These are phyloP conservation scores for Ascocoryne sarcoides DNA, from an alignment of 2,329 filamentous ascomycete genomes.

Conservation along the genomic window DNA sequence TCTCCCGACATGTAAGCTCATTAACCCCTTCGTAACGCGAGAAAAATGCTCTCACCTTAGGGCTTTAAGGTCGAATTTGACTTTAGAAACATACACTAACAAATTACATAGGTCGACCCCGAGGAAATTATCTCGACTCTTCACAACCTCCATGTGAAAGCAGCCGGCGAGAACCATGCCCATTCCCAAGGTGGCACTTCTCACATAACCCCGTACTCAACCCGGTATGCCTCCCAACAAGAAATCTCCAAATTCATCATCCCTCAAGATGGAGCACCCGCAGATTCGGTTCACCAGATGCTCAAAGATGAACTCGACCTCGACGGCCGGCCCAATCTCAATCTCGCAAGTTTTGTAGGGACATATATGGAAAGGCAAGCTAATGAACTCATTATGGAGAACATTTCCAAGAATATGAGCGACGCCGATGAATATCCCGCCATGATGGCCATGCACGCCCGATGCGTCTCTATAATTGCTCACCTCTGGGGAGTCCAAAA, in stretches of 20 bases:
- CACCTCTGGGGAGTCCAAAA: slow-evolving; percentile 56
- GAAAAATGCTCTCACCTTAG: background rate
- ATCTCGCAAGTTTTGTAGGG: slow-evolving; percentile 61
- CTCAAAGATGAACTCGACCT: slow-evolving; percentile 55
- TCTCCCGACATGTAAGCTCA: slow-evolving; percentile 38
- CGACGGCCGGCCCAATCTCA: slow-evolving; percentile 58
- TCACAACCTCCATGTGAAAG: slow-evolving; percentile 35
- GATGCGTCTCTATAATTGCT: slow-evolving; percentile 61
- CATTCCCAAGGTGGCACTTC: slow-evolving; percentile 35
- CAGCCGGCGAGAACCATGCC: slow-evolving; percentile 28
- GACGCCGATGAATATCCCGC: slow-evolving; percentile 60
- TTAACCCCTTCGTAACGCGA: background rate
- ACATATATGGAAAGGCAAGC: slow-evolving; percentile 65
- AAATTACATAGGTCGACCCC: slow-evolving; percentile 46
- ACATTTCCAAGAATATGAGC: slow-evolving; percentile 63
- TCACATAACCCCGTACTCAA: slow-evolving; percentile 49
- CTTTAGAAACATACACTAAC: too few species aligned
- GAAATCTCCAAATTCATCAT: slow-evolving; percentile 53
- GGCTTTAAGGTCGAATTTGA: too few species aligned
- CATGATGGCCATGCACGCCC: slow-evolving; percentile 51
- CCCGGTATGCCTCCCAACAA: slow-evolving; percentile 43
- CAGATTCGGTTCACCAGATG: slow-evolving; percentile 57
- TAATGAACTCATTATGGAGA: slow-evolving; percentile 56
- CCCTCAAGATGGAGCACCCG: slow-evolving; percentile 46
- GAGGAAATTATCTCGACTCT: slow-evolving; percentile 47